Evolutionary conservation across 2,329 filamentous ascomycete species (phyloP), one percentile per base, ranked within the genome.

Genomic region (Graphiopsis chlorocephala): DNA sequence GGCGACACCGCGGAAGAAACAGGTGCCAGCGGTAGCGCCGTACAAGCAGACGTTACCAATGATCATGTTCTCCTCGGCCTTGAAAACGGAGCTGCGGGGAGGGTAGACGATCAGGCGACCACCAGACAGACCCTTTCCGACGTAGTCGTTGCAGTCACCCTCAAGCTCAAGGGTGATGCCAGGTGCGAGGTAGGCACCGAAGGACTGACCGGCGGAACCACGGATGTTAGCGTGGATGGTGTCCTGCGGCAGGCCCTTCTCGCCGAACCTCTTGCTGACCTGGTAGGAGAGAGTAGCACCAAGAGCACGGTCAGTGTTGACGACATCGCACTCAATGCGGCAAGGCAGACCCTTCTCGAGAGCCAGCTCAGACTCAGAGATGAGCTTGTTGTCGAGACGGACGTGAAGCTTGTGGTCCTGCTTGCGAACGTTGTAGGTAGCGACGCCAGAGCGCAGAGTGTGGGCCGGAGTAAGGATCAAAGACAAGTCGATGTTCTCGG

Each of bases 401-500:
- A 93, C 88, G 77, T 97, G 93, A 23, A 98, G 89, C 75, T 91
- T 89, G 80, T 98, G 94, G 72, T 98, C 94, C 80, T 98, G 94
- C 85, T 97, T 97, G 79, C 94, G 91, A 65, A 97, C 93, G 73
- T 97, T 97, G 86, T 97, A 97, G 12, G 93, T 97, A 45, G 94
- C 93, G 64, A 97, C 94, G 68, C 93, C 93, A 61, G 93, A 93
- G 67, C 94, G 90, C 61, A 97, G 90, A 71, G 93, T 95, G 81
- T 98, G 93, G n/a, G 94, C 94, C 3, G 94, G 94, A 0, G 93
- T 97, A 60, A 98, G 83, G 73, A 98, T 95, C 64, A 97, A 87
- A 48, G 92, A 96, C 66, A 97, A 82, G 72, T 97, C 94, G 71
- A 97, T 93, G 79, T 96, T 97, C 78, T 90, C 86, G 38, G 93